Evolutionary conservation across 352 stramenopile species (phyloP).

Genomic region (Hyaloperonospora brassicae): DNA sequence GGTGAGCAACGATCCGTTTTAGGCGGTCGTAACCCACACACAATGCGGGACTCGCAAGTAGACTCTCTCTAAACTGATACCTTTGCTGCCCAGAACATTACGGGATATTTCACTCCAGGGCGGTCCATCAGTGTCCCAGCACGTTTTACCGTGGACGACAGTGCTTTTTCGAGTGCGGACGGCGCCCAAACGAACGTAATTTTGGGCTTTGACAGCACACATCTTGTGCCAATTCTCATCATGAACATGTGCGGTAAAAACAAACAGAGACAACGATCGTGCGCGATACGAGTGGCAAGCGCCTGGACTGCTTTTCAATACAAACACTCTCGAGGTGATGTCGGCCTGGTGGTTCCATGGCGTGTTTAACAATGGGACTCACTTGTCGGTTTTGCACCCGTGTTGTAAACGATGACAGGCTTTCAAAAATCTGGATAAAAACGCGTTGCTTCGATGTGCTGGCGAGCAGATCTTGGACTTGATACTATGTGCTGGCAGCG

Average conservation of each 20-base stretch:
- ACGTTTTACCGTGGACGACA: slow-evolving; percentile 68
- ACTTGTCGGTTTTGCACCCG: neutral
- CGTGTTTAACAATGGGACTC: neutral
- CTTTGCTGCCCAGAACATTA: slow-evolving; percentile 28
- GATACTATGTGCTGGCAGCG: slow-evolving; percentile 13
- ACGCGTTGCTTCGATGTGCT: slow-evolving; percentile 42
- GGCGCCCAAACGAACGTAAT: slow-evolving; percentile 1
- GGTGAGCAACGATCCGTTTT: slow-evolving; percentile 19
- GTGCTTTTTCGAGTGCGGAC: slow-evolving; percentile 35
- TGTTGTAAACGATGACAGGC: slow-evolving; percentile 25
- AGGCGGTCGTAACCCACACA: neutral
- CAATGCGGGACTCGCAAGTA: neutral
- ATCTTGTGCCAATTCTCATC: neutral
- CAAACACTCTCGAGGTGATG: slow-evolving; percentile 79
- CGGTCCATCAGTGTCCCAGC: slow-evolving; percentile 51
- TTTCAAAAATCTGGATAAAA: slow-evolving; percentile 84
- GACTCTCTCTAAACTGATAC: neutral
- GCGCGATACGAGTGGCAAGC: slow-evolving; percentile 72
- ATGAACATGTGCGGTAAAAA: neutral
- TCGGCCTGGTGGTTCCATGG: neutral
- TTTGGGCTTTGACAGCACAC: neutral
- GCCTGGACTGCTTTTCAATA: slow-evolving; percentile 65
- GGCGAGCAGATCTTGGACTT: slow-evolving; percentile 33
- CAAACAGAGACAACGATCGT: slow-evolving; percentile 32
- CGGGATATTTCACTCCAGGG: slow-evolving; percentile 59